Percentiles rank a stretch among this genome's conserved stretches.
These are phyloP conservation scores for Metarhizium guizhouense DNA, from an alignment of 2,329 filamentous ascomycete species.

Conservation along the genomic window DNA sequence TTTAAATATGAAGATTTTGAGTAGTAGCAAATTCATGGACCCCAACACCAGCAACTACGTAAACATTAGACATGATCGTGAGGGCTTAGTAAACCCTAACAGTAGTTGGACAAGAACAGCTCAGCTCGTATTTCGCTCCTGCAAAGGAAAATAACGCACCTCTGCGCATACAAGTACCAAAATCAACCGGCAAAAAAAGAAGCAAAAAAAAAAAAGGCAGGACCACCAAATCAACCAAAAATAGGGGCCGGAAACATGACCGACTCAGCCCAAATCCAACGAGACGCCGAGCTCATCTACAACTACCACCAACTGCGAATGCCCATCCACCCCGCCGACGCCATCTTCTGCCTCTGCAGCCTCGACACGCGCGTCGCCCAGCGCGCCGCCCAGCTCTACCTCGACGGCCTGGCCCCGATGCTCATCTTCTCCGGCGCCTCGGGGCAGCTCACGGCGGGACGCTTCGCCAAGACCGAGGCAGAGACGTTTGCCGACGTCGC, in stretches of 20 bases:
- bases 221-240: no score
- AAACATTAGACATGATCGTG: no score
- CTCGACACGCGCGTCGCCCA: conserved; percentile 35
- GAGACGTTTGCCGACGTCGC: conserved; percentile 33
- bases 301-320: conserved; percentile 34
- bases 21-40: no score
- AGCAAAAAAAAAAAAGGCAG: no score
- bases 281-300: conserved; percentile 30
- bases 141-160: not conserved
- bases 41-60: no score
- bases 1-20: no score
- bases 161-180: not conserved
- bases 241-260: not conserved
- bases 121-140: not conserved
- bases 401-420: conserved; percentile 26
- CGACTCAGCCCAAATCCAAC: conserved; percentile 1
- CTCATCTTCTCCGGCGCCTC: conserved; percentile 36
- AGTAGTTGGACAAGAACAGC: not conserved
- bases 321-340: conserved; percentile 25
- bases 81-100: not conserved
- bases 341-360: conserved; percentile 38
- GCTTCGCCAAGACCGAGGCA: conserved; percentile 29
- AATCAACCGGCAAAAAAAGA: no score
- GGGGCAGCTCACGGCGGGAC: conserved; percentile 28
- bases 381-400: conserved; percentile 32